Percentiles rank a stretch among this genome's conserved stretches.
phyloP scores from a whole-genome alignment of 371 early-diverging fungal species.

The Syncephalastrum racemosum region DNA sequence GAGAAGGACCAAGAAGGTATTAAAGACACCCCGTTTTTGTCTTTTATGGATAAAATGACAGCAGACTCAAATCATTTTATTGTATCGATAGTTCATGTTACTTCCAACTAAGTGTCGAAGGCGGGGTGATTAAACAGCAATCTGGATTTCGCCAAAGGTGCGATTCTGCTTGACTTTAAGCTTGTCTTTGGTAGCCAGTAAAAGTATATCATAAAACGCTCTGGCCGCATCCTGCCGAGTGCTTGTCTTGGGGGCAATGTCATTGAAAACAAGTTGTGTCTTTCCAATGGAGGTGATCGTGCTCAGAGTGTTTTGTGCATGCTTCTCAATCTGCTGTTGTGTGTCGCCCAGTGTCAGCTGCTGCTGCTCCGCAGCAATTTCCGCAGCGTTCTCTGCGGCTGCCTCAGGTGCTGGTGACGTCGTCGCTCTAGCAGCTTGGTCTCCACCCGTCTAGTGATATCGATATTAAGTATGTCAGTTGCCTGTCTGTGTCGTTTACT shows the following conservation, averaged over 20 bases:
- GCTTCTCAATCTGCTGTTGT: conserved; percentile 21
- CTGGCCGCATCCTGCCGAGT: conserved; percentile 71
- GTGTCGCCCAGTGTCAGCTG: conserved; percentile 10
- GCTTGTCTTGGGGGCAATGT: conserved; percentile 36
- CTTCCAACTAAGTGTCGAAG: no score
- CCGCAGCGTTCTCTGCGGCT: background rate
- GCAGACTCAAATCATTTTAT: background rate
- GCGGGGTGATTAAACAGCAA: conserved; percentile 31
- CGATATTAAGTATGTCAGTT: background rate
- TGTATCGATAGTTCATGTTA: background rate
- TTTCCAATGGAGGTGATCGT: conserved; percentile 11
- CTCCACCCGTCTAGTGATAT: no score
- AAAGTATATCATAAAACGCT: conserved; percentile 89
- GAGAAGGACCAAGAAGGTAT: conserved; percentile 30
- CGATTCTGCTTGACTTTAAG: conserved; percentile 79
- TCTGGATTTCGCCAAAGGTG: conserved; percentile 82
- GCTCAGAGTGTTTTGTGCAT: conserved; percentile 17
- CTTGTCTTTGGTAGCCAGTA: conserved; percentile 85
- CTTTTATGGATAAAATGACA: background rate
- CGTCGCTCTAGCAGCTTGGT: background rate
- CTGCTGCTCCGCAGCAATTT: background rate
- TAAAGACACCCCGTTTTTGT: background rate
- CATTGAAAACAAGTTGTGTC: conserved; percentile 22
- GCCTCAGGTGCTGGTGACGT: conserved; percentile 1
- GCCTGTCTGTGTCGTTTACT: conserved; percentile 4